phyloP scores from a whole-genome alignment of 495 filamentous ascomycete genomes.

The Neurospora sp. region DNA sequence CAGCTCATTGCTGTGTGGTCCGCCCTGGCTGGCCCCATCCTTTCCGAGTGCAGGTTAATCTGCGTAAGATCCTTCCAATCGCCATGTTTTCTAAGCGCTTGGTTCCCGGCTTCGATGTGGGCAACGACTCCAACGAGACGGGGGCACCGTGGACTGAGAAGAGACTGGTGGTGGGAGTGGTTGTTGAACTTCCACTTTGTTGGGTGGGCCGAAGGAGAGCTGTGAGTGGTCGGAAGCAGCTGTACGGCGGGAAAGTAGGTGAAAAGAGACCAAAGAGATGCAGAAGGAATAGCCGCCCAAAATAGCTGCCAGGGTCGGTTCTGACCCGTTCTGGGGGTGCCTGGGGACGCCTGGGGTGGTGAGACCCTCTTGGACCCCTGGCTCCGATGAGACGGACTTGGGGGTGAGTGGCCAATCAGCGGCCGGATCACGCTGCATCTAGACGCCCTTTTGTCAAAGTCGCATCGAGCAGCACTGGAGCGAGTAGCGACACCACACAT shows the following conservation, averaged over 20 bases:
- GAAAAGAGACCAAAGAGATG: slow-evolving; percentile 1
- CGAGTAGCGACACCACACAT: background rate
- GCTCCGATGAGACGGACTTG: slow-evolving; percentile 4
- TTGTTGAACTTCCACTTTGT: background rate
- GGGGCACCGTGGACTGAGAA: slow-evolving; percentile 2
- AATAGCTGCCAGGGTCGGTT: slow-evolving; percentile 13
- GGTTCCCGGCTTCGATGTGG: too few species aligned
- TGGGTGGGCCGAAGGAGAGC: background rate
- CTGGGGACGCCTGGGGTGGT: background rate
- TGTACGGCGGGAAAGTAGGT: slow-evolving; percentile 5
- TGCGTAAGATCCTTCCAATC: too few species aligned
- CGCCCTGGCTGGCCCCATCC: too few species aligned
- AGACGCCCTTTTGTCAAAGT: slow-evolving; percentile 14
- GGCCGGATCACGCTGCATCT: slow-evolving; percentile 21
- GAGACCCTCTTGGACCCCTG: background rate
- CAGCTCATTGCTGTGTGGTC: too few species aligned
- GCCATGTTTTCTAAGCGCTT: too few species aligned
- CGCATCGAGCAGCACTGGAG: background rate
- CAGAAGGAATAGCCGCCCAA: slow-evolving; percentile 15
- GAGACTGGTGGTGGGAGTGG: background rate
- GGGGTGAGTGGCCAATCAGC: slow-evolving; percentile 12
- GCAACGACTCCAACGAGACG: too few species aligned
- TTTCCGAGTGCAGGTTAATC: too few species aligned
- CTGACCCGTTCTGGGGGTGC: background rate
- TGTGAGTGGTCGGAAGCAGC: slow-evolving; percentile 11